phyloP scores from a whole-genome alignment of 164 flowering plant species.

The Santalum album region DNA sequence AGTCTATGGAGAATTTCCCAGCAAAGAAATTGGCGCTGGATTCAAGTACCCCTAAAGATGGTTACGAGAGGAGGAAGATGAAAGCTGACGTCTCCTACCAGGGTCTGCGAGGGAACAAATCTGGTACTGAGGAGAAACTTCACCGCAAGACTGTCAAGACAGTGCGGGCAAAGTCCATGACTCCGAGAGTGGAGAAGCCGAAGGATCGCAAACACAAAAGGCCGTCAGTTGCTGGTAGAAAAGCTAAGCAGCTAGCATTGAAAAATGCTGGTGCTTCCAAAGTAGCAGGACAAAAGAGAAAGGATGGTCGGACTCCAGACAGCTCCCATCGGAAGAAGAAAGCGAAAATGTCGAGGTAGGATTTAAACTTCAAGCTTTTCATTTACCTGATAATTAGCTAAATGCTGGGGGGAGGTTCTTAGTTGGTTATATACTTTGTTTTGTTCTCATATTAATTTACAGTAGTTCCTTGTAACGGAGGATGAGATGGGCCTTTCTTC shows the following conservation, averaged over 20 bases:
- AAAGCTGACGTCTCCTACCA: conserved; percentile 49
- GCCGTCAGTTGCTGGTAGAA: conserved; percentile 86
- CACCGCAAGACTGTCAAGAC: conserved; percentile 14
- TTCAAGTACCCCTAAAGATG: conserved; percentile 17
- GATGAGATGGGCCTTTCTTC: too few species aligned
- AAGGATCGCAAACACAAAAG: conserved; percentile 37
- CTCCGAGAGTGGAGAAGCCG: conserved; percentile 6
- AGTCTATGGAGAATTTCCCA: conserved; percentile 13
- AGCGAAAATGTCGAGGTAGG: conserved; percentile 29
- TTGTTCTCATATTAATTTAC: too few species aligned
- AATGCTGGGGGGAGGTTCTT: too few species aligned
- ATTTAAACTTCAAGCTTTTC: background rate
- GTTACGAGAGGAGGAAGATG: conserved; percentile 9
- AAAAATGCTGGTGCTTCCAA: conserved; percentile 21
- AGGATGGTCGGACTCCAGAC: conserved; percentile 47
- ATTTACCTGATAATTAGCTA: too few species aligned
- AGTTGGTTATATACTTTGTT: too few species aligned
- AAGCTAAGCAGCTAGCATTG: conserved; percentile 35
- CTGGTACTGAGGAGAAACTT: conserved; percentile 45
- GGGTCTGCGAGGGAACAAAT: conserved; percentile 72
- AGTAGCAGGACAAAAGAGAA: conserved; percentile 43
- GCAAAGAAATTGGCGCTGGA: conserved; percentile 31
- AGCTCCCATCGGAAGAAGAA: conserved; percentile 36
- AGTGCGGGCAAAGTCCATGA: conserved; percentile 8
- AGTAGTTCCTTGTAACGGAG: too few species aligned